Percentiles rank a stretch among this genome's conserved stretches.
Evolutionary conservation across 768 basidiomycete species (phyloP).

Genomic region (Pulveroboletus ravenelii): DNA sequence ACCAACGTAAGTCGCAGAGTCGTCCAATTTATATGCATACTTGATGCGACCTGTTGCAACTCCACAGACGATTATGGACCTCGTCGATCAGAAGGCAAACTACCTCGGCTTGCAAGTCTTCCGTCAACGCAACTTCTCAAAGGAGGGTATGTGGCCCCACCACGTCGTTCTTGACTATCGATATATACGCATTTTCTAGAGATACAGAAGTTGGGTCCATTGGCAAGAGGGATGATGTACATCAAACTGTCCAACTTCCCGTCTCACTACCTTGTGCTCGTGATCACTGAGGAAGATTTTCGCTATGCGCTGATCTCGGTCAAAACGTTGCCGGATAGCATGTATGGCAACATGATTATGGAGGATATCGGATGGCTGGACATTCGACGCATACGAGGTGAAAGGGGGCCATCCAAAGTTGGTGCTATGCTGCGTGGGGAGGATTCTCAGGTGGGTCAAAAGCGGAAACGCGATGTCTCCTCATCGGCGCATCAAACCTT

Average conservation of each 20-base stretch:
- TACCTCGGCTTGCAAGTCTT: constrained; percentile 79
- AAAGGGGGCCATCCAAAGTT: constrained; percentile 25
- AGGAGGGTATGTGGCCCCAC: constrained; percentile 46
- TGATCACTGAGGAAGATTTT: constrained; percentile 73
- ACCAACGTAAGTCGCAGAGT: constrained; percentile 46
- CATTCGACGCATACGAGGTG: constrained; percentile 58
- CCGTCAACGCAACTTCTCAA: constrained; percentile 60
- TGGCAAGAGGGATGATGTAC: constrained; percentile 60
- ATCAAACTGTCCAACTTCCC: constrained; percentile 77
- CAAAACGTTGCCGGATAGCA: constrained; percentile 47
- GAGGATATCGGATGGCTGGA: constrained; percentile 80
- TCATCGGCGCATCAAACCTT: background rate
- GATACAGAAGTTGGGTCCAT: constrained; percentile 61
- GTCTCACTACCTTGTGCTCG: constrained; percentile 78
- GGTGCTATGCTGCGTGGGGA: constrained; percentile 11
- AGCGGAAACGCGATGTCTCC: constrained; percentile 26
- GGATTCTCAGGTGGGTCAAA: constrained; percentile 24
- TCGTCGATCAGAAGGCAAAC: constrained; percentile 79
- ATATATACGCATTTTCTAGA: constrained; percentile 41
- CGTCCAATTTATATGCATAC: background rate
- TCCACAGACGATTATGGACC: constrained; percentile 76
- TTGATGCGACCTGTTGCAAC: background rate
- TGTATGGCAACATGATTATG: constrained; percentile 60
- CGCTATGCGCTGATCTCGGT: constrained; percentile 79
- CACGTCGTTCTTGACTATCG: background rate